Percentiles rank a stretch among this genome's conserved stretches.
phyloP scores from a whole-genome alignment of 2,329 filamentous ascomycete genomes.

The Exophiala phaeomuriformis region DNA sequence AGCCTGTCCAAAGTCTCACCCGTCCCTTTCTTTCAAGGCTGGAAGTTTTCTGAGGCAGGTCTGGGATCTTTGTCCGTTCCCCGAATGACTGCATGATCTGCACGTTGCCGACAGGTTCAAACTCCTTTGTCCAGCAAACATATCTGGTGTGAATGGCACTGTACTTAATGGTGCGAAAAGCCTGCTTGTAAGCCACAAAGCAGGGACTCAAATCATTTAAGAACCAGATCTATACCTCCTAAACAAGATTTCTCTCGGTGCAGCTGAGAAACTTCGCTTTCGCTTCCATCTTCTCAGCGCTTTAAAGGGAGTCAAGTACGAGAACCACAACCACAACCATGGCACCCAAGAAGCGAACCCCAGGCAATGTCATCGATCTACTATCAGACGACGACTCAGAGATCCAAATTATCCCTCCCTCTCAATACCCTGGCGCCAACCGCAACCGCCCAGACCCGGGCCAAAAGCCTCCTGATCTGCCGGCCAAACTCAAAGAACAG shows the following conservation, averaged over 20 bases:
- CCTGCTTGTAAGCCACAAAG: background rate
- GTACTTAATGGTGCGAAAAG: background rate
- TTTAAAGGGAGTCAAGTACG: too few relatives aligned
- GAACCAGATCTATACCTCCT: too few relatives aligned
- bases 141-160: background rate
- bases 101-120: slow-evolving; percentile 1
- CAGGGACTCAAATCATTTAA: background rate
- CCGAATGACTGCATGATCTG: background rate
- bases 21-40: background rate
- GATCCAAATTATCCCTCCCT: too few relatives aligned
- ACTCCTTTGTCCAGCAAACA: background rate
- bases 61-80: background rate
- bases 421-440: background rate
- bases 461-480: too few relatives aligned
- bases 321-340: background rate
- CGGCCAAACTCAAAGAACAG: too few relatives aligned
- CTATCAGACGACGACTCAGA: slow-evolving; percentile 5
- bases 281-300: background rate
- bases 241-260: too few relatives aligned
- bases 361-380: slow-evolving; percentile 1
- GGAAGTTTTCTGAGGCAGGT: background rate
- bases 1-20: background rate
- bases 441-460: background rate
- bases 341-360: background rate
- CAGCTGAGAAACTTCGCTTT: background rate